phyloP scores from a whole-genome alignment of 78 protist genomes.

The Dictyostelium citrinum region DNA sequence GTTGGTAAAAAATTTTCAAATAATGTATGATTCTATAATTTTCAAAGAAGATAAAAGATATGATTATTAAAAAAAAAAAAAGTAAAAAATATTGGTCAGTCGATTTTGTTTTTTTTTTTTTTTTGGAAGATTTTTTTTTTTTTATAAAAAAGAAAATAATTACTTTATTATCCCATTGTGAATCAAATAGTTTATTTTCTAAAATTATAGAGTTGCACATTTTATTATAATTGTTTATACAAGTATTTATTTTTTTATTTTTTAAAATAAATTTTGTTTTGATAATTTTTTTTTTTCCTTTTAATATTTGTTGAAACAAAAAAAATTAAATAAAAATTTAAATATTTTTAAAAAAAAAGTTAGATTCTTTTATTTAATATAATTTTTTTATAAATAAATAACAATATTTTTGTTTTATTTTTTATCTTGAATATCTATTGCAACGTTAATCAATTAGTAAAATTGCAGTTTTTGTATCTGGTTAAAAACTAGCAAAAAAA shows the following conservation, averaged over 20 bases:
- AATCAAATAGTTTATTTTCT: background rate
- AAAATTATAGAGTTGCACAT: background rate
- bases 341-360: background rate
- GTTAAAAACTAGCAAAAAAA: background rate
- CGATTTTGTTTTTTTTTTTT: background rate
- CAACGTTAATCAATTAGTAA: background rate
- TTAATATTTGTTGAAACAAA: background rate
- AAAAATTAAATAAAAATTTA: background rate
- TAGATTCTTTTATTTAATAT: background rate
- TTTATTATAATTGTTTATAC: background rate
- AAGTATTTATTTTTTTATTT: background rate
- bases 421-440: background rate
- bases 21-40: background rate
- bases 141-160: background rate
- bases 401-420: background rate
- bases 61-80: background rate
- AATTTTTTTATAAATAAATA: no score
- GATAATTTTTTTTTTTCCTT: background rate
- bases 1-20: background rate
- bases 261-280: background rate
- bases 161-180: background rate
- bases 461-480: background rate
- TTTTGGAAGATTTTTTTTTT: no score
- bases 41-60: no score
- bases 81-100: background rate